Base-by-base conservation (phyloP, 2,329 filamentous ascomycete species). In the Exophiala bonariae region DNA sequence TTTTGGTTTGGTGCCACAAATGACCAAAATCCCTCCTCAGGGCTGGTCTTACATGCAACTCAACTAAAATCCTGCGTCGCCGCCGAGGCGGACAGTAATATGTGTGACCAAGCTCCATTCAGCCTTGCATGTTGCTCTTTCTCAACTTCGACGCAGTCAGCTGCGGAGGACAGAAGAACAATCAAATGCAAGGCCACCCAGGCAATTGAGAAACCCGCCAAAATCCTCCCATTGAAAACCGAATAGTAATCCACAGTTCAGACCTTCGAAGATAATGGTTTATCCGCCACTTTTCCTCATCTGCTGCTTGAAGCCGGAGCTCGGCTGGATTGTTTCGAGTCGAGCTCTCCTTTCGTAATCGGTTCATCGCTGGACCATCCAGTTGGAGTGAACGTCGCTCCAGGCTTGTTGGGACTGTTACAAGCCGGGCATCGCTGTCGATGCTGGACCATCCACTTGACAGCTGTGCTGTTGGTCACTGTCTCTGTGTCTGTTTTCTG, bases 281-380 rank as follows among this genome's bases (percentile, higher is more conserved):
- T 26, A 6, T 11, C 23, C 23, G 11, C 11, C 23, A 26, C 23
- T 6, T 26, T 23, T 18, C 28, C 17, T 41, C 16, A 31, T 43
- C 23, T 14, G 8, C 8, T 41, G 13, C 33, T 26, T 8, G 16
- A 18, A 48, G 34, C 49, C 30, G 46, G 44, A 48, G 44, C 37
- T 38, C 40, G 47, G 42, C 52, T 52, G 49, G 49, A 54, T 38
- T 57, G 51, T 34, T 54, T 40, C 54, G 38, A 54, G 54, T 52
- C 54, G 54, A 32, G 54, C 51, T 54, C 49, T 22, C 54, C 51
- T 50, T 54, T 51, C 30, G 10, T 35, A 18, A 41, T 47, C 31
- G 49, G 48, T 44, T 57, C 49, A 46, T 46, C 35, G 51, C 54
- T 40, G 47, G 54, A 54, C 54, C 54, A 47, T 54, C 52, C 54